Conservation (phyloP, 2,329 filamentous ascomycete species). For the Xylaria sp. region DNA sequence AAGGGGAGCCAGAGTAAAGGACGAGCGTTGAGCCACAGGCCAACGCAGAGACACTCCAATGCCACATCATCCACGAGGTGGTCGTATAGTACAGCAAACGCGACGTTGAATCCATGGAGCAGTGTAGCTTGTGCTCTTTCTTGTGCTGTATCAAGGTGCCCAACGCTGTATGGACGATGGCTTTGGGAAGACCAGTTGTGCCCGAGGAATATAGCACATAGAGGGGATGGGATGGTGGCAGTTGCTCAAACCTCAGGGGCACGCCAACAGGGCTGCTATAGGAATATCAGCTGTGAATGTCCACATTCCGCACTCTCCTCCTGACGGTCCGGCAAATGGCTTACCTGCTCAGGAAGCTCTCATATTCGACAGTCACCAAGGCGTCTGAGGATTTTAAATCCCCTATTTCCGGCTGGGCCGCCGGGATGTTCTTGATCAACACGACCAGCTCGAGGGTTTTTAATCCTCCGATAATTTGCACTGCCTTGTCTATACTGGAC, state of each 20-base stretch:
- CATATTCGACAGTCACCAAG: slow-evolving; percentile 52
- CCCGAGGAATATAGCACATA: slow-evolving; percentile 95
- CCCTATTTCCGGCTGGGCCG: slow-evolving; percentile 48
- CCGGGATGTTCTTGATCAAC: slow-evolving; percentile 70
- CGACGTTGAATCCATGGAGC: slow-evolving; percentile 74
- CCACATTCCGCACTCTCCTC: neutral
- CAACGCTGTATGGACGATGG: slow-evolving; percentile 89
- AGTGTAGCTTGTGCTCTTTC: slow-evolving; percentile 91
- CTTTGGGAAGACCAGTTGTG: slow-evolving; percentile 86
- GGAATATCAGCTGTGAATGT: slow-evolving; percentile 32
- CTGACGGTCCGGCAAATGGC: neutral
- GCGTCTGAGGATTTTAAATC: slow-evolving; percentile 49
- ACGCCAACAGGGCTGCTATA: slow-evolving; percentile 47
- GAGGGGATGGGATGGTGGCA: slow-evolving; percentile 84
- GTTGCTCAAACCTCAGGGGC: slow-evolving; percentile 71
- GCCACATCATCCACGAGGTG: slow-evolving; percentile 99
- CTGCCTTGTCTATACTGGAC: slow-evolving; percentile 77
- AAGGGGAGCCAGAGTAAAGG: slow-evolving; percentile 92
- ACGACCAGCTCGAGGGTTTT: slow-evolving; percentile 71
- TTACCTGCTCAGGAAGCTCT: slow-evolving; percentile 50
- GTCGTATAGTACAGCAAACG: slow-evolving; percentile 93
- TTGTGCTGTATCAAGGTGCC: slow-evolving; percentile 96
- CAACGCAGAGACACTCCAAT: slow-evolving; percentile 89
- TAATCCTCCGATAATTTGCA: slow-evolving; percentile 74
- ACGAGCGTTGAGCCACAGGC: slow-evolving; percentile 83